A percentile compares a stretch with the other conserved stretches of the same genome.
Evolutionary conservation across 2,329 filamentous ascomycete species (phyloP).

Genomic region (Trichoderma sp.): DNA sequence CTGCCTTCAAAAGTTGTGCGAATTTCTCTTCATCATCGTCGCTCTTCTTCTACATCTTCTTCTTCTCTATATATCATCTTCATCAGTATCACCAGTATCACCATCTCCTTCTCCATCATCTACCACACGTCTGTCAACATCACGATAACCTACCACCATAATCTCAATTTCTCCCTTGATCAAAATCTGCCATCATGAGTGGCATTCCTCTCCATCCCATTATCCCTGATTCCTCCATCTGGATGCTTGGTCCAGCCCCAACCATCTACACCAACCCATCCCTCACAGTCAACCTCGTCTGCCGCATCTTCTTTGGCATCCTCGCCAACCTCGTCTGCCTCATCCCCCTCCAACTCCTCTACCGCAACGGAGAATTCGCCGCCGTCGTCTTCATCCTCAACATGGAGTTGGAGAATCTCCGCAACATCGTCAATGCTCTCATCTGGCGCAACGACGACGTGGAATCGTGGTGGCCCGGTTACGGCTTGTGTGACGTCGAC

Average conservation of each 20-base stretch:
- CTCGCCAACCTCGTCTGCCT: conserved; percentile 45
- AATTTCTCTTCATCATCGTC: not conserved
- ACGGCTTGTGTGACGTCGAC: conserved; percentile 54
- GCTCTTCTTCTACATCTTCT: not conserved
- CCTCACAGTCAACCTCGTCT: conserved; percentile 46
- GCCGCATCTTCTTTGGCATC: conserved; percentile 47
- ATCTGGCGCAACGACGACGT: conserved; percentile 54
- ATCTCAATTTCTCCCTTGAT: not conserved
- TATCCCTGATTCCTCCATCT: conserved; percentile 22
- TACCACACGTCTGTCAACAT: not conserved
- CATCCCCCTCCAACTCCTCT: conserved; percentile 51
- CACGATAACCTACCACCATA: not conserved
- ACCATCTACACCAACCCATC: conserved; percentile 29
- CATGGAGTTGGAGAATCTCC: conserved; percentile 46
- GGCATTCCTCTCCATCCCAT: not conserved
- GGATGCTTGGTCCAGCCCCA: not conserved
- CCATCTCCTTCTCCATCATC: not conserved
- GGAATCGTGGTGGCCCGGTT: conserved; percentile 49
- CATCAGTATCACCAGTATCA: not conserved
- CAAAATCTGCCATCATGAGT: not conserved
- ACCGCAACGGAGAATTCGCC: conserved; percentile 52
- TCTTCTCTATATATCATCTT: not conserved
- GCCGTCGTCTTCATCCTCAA: conserved; percentile 49
- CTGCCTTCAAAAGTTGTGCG: not conserved
- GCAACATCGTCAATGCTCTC: conserved; percentile 49